Evolutionary conservation across 176 grass and related monocot species (phyloP).

Genomic region (Triticum dicoccoides): DNA sequence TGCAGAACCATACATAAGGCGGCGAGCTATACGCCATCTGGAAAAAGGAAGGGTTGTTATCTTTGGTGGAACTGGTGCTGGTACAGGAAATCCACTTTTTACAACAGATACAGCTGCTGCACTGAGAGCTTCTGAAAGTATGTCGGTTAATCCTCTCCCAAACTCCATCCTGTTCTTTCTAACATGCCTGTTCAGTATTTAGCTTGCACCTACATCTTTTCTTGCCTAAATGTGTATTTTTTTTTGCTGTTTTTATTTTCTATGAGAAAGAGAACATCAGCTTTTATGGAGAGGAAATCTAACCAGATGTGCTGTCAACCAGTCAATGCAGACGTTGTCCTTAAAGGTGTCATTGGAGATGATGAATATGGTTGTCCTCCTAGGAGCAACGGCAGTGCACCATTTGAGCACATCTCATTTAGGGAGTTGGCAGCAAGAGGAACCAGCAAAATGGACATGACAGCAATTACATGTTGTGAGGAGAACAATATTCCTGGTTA

Average conservation of each 20-base stretch:
- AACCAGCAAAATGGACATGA: constrained; percentile 80
- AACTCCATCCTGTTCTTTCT: background rate
- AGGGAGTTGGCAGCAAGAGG: constrained; percentile 79
- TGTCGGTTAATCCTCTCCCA: background rate
- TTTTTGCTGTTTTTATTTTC: background rate
- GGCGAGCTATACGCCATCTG: constrained; percentile 87
- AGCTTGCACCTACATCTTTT: background rate
- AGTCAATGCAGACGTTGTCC: constrained; percentile 88
- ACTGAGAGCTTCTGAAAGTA: constrained; percentile 93
- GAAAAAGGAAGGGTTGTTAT: constrained; percentile 90
- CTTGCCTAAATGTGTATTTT: background rate
- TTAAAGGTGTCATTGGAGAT: constrained; percentile 81
- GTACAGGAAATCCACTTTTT: constrained; percentile 69
- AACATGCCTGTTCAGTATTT: constrained; percentile 5
- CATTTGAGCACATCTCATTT: constrained; percentile 90
- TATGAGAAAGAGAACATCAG: background rate
- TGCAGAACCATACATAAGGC: constrained; percentile 84
- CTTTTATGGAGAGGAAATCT: constrained; percentile 39
- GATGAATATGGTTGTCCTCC: constrained; percentile 60
- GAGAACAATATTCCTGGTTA: constrained; percentile 98
- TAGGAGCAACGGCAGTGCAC: constrained; percentile 37
- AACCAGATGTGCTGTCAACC: constrained; percentile 42
- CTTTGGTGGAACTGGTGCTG: constrained; percentile 75
- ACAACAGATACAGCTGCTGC: constrained; percentile 88
- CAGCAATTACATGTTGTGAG: constrained; percentile 89